Evolutionary conservation across 306 rosid genomes (phyloP).

Genomic region (Casuarina equisetifolia): DNA sequence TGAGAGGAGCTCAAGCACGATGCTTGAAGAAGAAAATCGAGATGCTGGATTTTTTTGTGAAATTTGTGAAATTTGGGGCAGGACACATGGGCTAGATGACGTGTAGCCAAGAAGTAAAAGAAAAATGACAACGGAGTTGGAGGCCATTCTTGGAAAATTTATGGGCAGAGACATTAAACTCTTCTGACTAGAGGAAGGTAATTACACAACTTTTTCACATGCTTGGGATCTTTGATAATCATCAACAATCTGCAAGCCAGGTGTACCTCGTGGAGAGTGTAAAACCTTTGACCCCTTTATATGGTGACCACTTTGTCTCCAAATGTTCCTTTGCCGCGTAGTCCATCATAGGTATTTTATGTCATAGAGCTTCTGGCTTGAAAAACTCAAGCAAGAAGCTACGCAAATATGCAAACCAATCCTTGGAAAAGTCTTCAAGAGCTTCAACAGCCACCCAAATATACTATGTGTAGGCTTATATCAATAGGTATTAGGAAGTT

Average conservation of each 20-base stretch:
- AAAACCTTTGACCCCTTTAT: background rate
- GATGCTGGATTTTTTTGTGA: no score
- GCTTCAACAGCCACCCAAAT: no score
- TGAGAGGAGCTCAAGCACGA: no score
- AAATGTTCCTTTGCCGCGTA: background rate
- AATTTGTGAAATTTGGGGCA: no score
- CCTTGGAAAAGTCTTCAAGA: no score
- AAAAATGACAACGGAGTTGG: no score
- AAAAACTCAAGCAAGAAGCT: background rate
- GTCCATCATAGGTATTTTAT: background rate
- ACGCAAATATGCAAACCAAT: no score
- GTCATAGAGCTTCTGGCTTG: background rate
- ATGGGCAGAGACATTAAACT: background rate
- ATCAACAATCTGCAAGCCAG: background rate
- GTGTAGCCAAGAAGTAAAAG: no score
- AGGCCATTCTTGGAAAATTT: background rate
- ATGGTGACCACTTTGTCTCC: background rate
- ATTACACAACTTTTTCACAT: background rate
- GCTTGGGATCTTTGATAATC: background rate
- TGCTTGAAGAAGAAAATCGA: no score
- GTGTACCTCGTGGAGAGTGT: background rate
- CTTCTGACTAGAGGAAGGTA: background rate
- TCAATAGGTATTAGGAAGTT: no score
- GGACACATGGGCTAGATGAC: no score
- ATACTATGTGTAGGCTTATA: no score